These are phyloP conservation scores for Solanum bukasovii DNA, from an alignment of 257 asterid species.

Conservation along the genomic window DNA sequence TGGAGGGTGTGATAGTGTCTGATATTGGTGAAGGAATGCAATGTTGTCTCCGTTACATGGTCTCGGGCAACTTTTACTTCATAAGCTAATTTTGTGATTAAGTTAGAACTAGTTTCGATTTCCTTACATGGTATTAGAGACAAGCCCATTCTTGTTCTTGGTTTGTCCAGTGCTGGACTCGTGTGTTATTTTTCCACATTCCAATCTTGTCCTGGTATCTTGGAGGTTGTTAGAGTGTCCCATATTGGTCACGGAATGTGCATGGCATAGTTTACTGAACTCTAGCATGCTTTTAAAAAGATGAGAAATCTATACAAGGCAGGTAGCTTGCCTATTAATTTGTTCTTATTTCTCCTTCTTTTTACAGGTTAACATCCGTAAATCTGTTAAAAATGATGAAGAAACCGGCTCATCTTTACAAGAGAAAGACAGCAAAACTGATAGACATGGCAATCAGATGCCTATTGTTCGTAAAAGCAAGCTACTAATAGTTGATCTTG, in stretches of 20 bases:
- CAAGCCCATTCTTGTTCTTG: neutral
- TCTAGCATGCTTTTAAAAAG: neutral
- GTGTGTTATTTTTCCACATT: neutral
- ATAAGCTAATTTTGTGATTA: neutral
- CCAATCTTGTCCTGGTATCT: neutral
- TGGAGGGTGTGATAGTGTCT: neutral
- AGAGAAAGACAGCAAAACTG: constrained; percentile 22
- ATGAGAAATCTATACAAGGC: neutral
- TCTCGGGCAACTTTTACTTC: neutral
- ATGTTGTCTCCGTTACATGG: neutral
- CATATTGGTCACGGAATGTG: neutral
- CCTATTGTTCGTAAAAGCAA: constrained; percentile 74
- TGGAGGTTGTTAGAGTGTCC: neutral
- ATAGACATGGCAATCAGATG: constrained; percentile 27
- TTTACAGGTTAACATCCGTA: constrained; percentile 52
- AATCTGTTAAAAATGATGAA: constrained; percentile 41
- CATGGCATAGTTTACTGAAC: neutral
- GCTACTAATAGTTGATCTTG: constrained; percentile 86
- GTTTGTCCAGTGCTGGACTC: neutral
- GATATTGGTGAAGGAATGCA: neutral
- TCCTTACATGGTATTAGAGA: neutral
- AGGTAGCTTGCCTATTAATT: neutral
- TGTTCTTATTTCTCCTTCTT: neutral
- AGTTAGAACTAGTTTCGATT: neutral
- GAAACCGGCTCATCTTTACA: constrained; percentile 25